Base-by-base conservation (phyloP, 345 rosid genomes). In the Triadica sebifera region DNA sequence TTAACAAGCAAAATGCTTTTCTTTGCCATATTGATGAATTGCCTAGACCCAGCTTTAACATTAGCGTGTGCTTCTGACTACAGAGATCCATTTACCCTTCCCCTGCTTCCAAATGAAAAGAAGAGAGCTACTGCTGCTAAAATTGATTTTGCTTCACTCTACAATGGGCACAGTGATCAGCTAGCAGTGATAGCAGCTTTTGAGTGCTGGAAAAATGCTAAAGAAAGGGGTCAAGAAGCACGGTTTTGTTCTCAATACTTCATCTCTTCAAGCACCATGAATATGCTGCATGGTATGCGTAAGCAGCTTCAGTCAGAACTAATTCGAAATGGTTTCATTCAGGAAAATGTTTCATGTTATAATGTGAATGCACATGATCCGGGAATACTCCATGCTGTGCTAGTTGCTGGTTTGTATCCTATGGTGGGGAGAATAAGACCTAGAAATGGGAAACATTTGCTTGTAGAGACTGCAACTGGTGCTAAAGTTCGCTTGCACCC, bases 21-120 rank as follows among this genome's bases (percentile, higher is more conserved):
- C 82, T 91, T 93, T 34, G 93, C 97, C 59, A 86, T 95, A 67
- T 75, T 95, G 82, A 87, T 95, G 85, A 88, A 91, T 83, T 93
- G 96, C 79, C 96, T 95, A 57, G 97, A 93, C 82, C 99, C 98
- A 64, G 97, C 99, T 59, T 83, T 95, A 81, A 95, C 99, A 50
- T 70, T 95, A 74, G 99, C 97, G 15, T 95, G 98, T 87, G 98
- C 98, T 69, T 86, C 92, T 7, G 97, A 95, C 83, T 90, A 83
- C 77, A 90, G 84, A 81, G 96, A 90, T 59, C 99, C 99, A 3
- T 93, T 93, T 65, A 89, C 90, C 46, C 84, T 91, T 73, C 97
- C 99, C 53, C 81, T 95, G 89, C 79, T 85, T 49, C 94, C 90
- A 53, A 64, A 65, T 81, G 94, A 89, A 74, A 95, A 84, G 84